Base-by-base conservation (phyloP, 2,329 filamentous ascomycete genomes). In the Fusarium xyrophilum region DNA sequence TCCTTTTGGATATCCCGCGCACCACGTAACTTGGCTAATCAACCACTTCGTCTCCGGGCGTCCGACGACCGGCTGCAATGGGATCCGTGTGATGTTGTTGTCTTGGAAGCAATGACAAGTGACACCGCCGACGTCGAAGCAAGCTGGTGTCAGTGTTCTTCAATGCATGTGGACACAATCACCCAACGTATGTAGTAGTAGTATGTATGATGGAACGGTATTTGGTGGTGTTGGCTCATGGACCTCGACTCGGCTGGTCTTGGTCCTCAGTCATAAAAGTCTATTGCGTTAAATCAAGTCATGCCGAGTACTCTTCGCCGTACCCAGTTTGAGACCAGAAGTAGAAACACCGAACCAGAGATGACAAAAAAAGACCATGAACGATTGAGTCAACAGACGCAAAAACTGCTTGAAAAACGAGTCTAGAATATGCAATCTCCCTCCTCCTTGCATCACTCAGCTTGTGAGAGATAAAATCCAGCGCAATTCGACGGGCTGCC, bases 181-280 rank as follows among this genome's bases (percentile, higher is more conserved):
- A 70, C 65, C 23, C 32, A 28, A 28, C 21, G 53, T 43, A 58
- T 39, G 52, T 57, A 46, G 21, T 30, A 52, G 52, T 57, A 46
- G 21, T 30, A 52, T 47, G 52, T 56, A 54, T 42, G 44, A 63
- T 27, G 47, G 44, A 47, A 56, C 44, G 32, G 40, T 48, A 47
- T 36, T 58, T 71, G 52, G 52, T 68, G 58, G 65, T 72, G 70
- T 62, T 73, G 71, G 71, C 63, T 72, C 65, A 56, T 69, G 63
- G 56, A 71, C 61, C 63, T 65, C 28, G 71, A 73, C 71, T 69
- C 71, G 65, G 50, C 35, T 73, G 71, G 71, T 66, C 71, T 69
- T 42, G 55, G 60, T 61, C 71, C 67, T 61, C 65, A 69, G 64
- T 73, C 67, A 71, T 72, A 60, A 50, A 71, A 71, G 58, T 73